phyloP scores from a whole-genome alignment of 1,139 yeast species.

The Blastobotrys capitulatus region DNA sequence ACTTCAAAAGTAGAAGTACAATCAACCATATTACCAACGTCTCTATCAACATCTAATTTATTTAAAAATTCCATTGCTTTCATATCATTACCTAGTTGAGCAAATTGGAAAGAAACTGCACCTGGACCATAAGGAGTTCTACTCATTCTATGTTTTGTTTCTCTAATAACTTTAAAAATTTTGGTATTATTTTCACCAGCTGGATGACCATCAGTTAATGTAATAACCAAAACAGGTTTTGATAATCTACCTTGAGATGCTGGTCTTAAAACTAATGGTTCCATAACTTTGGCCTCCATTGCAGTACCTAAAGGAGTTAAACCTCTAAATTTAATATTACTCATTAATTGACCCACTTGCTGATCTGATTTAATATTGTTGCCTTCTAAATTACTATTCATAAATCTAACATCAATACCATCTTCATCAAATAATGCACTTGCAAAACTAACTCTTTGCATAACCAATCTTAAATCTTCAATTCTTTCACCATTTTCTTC shows the following conservation, averaged over 20 bases:
- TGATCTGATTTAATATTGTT: slow-evolving; percentile 27
- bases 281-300: slow-evolving; percentile 28
- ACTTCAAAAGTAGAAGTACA: slow-evolving; percentile 33
- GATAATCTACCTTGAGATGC: slow-evolving; percentile 25
- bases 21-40: slow-evolving; percentile 32
- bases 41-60: slow-evolving; percentile 28
- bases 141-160: slow-evolving; percentile 25
- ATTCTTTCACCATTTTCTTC: slow-evolving; percentile 35
- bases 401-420: slow-evolving; percentile 33
- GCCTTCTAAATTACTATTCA: slow-evolving; percentile 29
- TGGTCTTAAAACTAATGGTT: slow-evolving; percentile 30
- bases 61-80: slow-evolving; percentile 33
- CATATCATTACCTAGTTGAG: slow-evolving; percentile 34
- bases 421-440: slow-evolving; percentile 31
- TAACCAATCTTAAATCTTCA: slow-evolving; percentile 32
- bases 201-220: slow-evolving; percentile 35
- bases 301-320: slow-evolving; percentile 33
- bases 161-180: slow-evolving; percentile 27
- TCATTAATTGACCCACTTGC: slow-evolving; percentile 26
- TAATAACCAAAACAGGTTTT: slow-evolving; percentile 32
- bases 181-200: slow-evolving; percentile 31
- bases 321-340: slow-evolving; percentile 28
- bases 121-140: slow-evolving; percentile 30
- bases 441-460: slow-evolving; percentile 31
- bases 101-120: slow-evolving; percentile 34